These are phyloP conservation scores for Myotisia sp. DNA, from an alignment of 2,329 filamentous ascomycete species.

Conservation along the genomic window DNA sequence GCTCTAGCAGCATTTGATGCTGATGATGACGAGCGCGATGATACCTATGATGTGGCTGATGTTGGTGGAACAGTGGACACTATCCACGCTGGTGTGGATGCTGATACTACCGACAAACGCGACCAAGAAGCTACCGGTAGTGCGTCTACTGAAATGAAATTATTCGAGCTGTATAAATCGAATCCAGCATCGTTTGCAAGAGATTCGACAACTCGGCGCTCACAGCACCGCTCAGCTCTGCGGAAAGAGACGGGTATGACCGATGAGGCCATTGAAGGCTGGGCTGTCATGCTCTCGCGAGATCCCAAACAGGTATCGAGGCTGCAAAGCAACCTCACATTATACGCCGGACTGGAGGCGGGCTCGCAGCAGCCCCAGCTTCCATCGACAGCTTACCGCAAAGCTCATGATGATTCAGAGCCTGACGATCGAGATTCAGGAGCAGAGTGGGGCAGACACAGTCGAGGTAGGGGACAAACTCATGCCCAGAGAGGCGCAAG, in stretches of 20 bases:
- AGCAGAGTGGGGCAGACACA: slow-evolving; percentile 17
- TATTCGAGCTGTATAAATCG: slow-evolving; percentile 59
- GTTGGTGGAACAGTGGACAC: slow-evolving; percentile 74
- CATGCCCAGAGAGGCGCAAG: slow-evolving; percentile 36
- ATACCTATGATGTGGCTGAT: slow-evolving; percentile 87
- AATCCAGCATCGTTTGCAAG: slow-evolving; percentile 54
- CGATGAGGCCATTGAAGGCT: slow-evolving; percentile 87
- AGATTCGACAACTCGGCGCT: slow-evolving; percentile 54
- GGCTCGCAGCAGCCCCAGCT: slow-evolving; percentile 44
- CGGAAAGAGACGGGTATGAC: slow-evolving; percentile 73
- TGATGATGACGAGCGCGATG: slow-evolving; percentile 91
- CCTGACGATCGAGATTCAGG: slow-evolving; percentile 9
- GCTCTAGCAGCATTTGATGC: slow-evolving; percentile 80
- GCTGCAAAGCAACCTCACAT: slow-evolving; percentile 55
- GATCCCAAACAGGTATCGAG: slow-evolving; percentile 54
- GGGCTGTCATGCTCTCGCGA: slow-evolving; percentile 71
- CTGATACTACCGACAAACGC: slow-evolving; percentile 42
- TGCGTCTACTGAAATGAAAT: slow-evolving; percentile 42
- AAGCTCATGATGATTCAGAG: slow-evolving; percentile 16
- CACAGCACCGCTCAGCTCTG: slow-evolving; percentile 47
- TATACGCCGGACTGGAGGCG: slow-evolving; percentile 41
- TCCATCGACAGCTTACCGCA: slow-evolving; percentile 50
- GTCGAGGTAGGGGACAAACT: slow-evolving; percentile 34
- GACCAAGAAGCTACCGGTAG: slow-evolving; percentile 10
- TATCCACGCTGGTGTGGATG: slow-evolving; percentile 30